A percentile compares a stretch with the other conserved stretches of the same genome.
Conservation (phyloP, 2,329 filamentous ascomycete species). For the Epichloe sibirici region DNA sequence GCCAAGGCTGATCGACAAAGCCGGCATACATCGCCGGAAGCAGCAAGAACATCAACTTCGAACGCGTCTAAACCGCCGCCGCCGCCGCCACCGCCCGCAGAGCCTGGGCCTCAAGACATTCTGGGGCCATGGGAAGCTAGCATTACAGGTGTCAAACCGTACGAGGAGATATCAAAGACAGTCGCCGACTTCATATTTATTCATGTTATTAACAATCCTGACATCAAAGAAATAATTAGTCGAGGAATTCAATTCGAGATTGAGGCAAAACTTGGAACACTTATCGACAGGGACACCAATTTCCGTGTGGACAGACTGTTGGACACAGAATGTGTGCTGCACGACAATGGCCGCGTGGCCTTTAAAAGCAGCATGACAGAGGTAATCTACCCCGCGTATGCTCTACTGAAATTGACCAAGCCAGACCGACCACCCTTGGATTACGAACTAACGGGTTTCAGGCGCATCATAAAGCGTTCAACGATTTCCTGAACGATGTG, state of each 20-base stretch:
- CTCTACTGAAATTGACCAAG: not conserved
- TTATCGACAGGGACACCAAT: constrained; percentile 62
- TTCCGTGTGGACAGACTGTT: constrained; percentile 57
- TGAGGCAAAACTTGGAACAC: constrained; percentile 80
- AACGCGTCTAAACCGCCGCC: constrained; percentile 10
- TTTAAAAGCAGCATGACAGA: constrained; percentile 89
- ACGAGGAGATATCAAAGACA: constrained; percentile 60
- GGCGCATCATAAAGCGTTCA: constrained; percentile 72
- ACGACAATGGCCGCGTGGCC: constrained; percentile 44
- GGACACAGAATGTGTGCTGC: constrained; percentile 57
- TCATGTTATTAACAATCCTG: constrained; percentile 55
- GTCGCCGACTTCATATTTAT: constrained; percentile 75
- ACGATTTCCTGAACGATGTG: constrained; percentile 67
- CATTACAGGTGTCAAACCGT: constrained; percentile 57
- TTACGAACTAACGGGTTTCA: constrained; percentile 22
- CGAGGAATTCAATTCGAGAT: constrained; percentile 73
- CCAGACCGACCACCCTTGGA: no score
- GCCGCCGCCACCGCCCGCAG: constrained; percentile 13
- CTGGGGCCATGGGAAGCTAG: constrained; percentile 52
- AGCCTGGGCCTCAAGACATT: constrained; percentile 21
- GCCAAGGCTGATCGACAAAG: constrained; percentile 23
- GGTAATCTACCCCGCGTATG: constrained; percentile 35
- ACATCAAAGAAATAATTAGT: constrained; percentile 49
- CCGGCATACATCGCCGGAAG: constrained; percentile 35
- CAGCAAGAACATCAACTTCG: constrained; percentile 21